Base-by-base conservation (phyloP, 192 early-diverging fungal species). In the Chytriomyces hyalinus region DNA sequence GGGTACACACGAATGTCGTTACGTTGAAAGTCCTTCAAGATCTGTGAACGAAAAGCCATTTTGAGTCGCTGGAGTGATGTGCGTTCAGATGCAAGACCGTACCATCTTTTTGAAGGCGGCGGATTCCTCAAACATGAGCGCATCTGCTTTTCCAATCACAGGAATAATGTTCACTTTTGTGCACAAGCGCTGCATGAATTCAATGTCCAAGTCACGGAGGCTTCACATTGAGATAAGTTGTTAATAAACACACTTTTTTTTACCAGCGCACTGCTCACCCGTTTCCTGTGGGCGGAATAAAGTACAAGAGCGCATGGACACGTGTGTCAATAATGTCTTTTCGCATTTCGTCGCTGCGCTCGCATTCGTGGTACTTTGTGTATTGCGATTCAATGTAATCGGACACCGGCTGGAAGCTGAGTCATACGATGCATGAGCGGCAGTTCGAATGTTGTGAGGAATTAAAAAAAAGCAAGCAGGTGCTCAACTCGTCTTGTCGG, bases 81-180 rank as follows among this genome's bases (percentile, higher is more conserved):
- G 0, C 48, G 4, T 36, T 4, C 1, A 28, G 53, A 11, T 11
- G 10, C 15, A 75, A 3, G 22, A 47, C 73, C 45, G 45, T 80
- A 93, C 87, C 49, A 92, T 89, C 81, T 92, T 91, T 87, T 99
- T 99, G 87, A 96, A 99, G 57, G 89, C 86, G 6, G 87, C 80
- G 65, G 95, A 80, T 81, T 99, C 97, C 61, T 90, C 86, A 11
- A 92, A 91, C 22, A 96, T 95, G 65, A 98, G 87, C 20, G 95
- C 91, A 86, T 99, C 98, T 4, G 96, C 91, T 67, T 94, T 94
- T 65, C 92, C 96, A 80, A 99, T 91, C n/a, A 97, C 92, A 22
- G 98, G 98, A 72, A 98, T 95, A 28, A 99, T 92, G 79, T 99
- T 99, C 80, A 94, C 94, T 73, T 93, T 92, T 72, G 89, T 91